Base-by-base conservation (phyloP, 192 early-diverging fungal genomes). In the Chytriomyces sp. region DNA sequence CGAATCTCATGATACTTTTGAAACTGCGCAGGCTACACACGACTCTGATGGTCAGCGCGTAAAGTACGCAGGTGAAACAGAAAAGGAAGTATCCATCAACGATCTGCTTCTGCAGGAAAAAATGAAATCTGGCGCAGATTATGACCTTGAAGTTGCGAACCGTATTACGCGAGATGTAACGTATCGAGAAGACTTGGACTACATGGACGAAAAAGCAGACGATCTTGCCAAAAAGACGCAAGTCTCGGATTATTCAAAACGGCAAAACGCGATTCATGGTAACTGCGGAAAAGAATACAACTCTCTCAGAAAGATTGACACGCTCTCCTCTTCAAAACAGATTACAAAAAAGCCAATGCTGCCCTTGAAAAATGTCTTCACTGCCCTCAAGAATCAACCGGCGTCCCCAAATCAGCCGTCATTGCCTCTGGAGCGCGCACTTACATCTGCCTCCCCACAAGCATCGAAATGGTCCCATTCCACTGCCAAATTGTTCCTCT, bases 401-500 rank as follows among this genome's bases (percentile, higher is more conserved):
- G 87, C 7, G 8, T 48, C 10, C 96, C 96, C 0, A 76, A 82
- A 45, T 80, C 88, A 11, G 85, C 93, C 0, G 87, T 97, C 57
- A 86, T 97, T 0, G 87, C 94, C 5, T 79, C 97, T 28, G 96
- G 91, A 2, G 92, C 86, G 8, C 87, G 89, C 18, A 84, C 89
- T 5, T 97, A 97, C 78, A 77, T 99, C 67, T 92, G 89, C 10
- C 77, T 99, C 20, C 93, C 96, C 0, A 84, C 85, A 61, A 78
- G 85, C 16, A 87, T 90, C 45, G 92, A 93, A 13, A 89, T 98
- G 80, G 85, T 89, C 23, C 90, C 91, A 2, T 93, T 92, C 1
- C 96, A 98, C 66, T 97, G 96, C 84, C 79, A 93, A 53, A 97
- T 99, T 78, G 93, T 96, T 7, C 97, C 97, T 16, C 73, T 94